Conservation (phyloP, 2,329 filamentous ascomycete species). For the Rasamsonia emersonii region DNA sequence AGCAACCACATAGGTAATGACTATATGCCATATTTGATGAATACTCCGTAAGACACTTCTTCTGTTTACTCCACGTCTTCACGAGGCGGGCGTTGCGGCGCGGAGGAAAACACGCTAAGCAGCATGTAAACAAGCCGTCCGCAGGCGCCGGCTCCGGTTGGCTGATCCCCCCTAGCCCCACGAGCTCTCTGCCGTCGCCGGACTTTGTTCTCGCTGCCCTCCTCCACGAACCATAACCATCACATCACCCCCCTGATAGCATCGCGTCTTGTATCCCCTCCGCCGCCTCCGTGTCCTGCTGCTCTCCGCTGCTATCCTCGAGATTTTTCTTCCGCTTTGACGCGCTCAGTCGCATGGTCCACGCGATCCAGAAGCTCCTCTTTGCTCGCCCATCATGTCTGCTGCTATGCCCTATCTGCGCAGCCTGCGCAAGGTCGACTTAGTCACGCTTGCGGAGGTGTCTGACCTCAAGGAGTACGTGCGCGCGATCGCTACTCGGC, state of each 20-base stretch:
- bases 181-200: conserved; percentile 1
- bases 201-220: background rate
- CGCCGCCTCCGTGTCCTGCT: background rate
- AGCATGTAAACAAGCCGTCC: conserved; percentile 23
- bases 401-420: conserved; percentile 63
- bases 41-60: too few relatives aligned
- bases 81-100: conserved; percentile 9
- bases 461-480: conserved; percentile 67
- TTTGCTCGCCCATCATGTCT: conserved; percentile 46
- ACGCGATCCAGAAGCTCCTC: conserved; percentile 33
- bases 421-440: conserved; percentile 72
- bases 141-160: background rate
- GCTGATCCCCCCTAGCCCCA: conserved; percentile 4
- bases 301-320: conserved; percentile 1
- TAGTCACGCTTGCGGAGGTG: conserved; percentile 63
- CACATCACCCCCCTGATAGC: conserved; percentile 1
- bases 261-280: background rate
- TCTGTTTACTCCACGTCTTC: too few relatives aligned
- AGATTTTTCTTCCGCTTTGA: conserved; percentile 8
- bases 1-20: too few relatives aligned
- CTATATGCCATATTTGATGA: too few relatives aligned
- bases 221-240: background rate
- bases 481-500: too few relatives aligned
- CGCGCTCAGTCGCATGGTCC: conserved; percentile 37
- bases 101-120: conserved; percentile 14